Base-by-base conservation (phyloP, 2,329 filamentous ascomycete genomes). In the Neonectria magnoliae region DNA sequence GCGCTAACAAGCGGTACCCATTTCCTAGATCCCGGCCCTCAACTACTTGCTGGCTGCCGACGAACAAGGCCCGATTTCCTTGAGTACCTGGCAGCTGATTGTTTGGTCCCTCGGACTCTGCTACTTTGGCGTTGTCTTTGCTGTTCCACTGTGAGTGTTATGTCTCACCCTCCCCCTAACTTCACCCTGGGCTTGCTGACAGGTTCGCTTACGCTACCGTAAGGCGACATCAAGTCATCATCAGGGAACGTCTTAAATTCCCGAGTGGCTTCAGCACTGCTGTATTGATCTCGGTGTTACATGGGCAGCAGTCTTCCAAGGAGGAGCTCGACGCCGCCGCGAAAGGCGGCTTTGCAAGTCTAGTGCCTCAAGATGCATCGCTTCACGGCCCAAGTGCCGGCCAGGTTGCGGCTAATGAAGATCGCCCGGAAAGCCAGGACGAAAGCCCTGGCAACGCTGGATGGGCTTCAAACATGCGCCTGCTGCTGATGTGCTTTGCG, bases 61-160 rank as follows among this genome's bases (percentile, higher is more conserved):
- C 18, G 96, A 99, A 80, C 88, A 90, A 62, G 94, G 93, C 0
- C 93, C 93, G 0, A 79, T 97, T 18, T 82, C 87, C 58, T 81
- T 97, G 48, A 88, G 89, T 38, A 85, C 93, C 41, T 88, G 89
- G 83, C 93, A 94, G 77, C 81, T 98, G 68, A 89, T 97, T 7
- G 78, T 98, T 8, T 99, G 96, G 96, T 92, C 93, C 27, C 78
- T 99, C 58, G 96, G 96, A 0, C 87, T 99, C 16, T 98, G 94
- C 76, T 95, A 98, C 75, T 99, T 99, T 76, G 96, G 96, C 0
- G 96, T 98, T 1, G 91, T 98, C 1, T 98, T 99, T 81, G 96
- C 94, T 0, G 95, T 99, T 14, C 96, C 96, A 1, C 76, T 98
- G 84, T 86, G 77, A 79, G 82, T 57, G 31, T 22, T 27, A n/a